These are phyloP conservation scores for Exophiala calicioides DNA, from an alignment of 2,329 filamentous ascomycete species.

Conservation along the genomic window DNA sequence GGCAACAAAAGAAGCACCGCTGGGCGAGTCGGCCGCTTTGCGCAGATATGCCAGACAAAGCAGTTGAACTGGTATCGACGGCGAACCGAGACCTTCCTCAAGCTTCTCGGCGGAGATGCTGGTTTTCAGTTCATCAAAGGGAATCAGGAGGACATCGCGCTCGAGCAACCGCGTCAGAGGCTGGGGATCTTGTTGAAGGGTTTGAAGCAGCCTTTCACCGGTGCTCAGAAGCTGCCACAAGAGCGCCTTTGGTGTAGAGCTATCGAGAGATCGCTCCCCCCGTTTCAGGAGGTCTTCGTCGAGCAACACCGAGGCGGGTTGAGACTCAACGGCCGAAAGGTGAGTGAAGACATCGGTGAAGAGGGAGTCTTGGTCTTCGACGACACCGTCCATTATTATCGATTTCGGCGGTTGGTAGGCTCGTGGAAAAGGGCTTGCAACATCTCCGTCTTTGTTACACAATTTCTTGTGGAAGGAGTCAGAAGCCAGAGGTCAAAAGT, in stretches of 20 bases:
- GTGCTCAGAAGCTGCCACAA: conserved; percentile 27
- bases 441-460: too few species aligned
- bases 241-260: conserved; percentile 21
- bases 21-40: conserved; percentile 55
- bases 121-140: conserved; percentile 51
- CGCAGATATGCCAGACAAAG: conserved; percentile 57
- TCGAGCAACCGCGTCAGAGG: conserved; percentile 56
- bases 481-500: too few species aligned
- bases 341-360: conserved; percentile 29
- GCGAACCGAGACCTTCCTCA: conserved; percentile 54
- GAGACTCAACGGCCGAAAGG: conserved; percentile 22
- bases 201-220: conserved; percentile 26
- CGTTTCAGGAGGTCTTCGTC: conserved; percentile 30
- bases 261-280: conserved; percentile 27
- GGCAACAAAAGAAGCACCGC: conserved; percentile 61
- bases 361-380: conserved; percentile 26
- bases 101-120: conserved; percentile 55
- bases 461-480: too few species aligned
- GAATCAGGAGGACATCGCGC: conserved; percentile 51
- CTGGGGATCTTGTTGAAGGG: conserved; percentile 59
- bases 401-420: too few species aligned
- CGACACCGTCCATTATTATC: conserved; percentile 27
- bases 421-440: neutral
- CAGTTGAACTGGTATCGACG: conserved; percentile 56
- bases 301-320: conserved; percentile 18